Conservation (phyloP, 164 flowering plant genomes). For the Stephania cephalantha region DNA sequence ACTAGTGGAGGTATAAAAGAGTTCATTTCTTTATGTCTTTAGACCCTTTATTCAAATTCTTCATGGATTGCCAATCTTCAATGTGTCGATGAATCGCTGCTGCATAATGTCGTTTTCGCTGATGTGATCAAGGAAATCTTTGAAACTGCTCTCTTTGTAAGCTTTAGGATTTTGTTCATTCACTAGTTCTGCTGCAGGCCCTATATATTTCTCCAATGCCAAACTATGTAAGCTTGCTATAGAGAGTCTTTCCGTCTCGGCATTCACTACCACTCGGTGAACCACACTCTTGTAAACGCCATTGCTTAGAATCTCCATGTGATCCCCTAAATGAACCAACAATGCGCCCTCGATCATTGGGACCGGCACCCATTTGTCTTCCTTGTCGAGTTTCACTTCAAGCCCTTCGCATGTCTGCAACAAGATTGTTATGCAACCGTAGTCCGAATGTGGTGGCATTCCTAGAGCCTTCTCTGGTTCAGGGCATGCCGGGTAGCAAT, state of each 20-base stretch:
- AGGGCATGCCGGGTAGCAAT: constrained; percentile 54
- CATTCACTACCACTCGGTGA: constrained; percentile 37
- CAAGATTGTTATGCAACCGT: constrained; percentile 38
- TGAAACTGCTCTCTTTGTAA: constrained; percentile 39
- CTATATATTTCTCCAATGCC: constrained; percentile 38
- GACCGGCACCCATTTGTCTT: constrained; percentile 29
- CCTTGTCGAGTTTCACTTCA: constrained; percentile 24
- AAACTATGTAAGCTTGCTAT: constrained; percentile 42
- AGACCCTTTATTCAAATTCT: too few relatives aligned
- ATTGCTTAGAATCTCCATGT: constrained; percentile 50
- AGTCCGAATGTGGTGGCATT: constrained; percentile 55
- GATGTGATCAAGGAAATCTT: constrained; percentile 44
- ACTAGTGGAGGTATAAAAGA: too few relatives aligned
- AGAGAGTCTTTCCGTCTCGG: constrained; percentile 31
- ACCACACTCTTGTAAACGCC: constrained; percentile 42
- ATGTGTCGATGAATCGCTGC: constrained; percentile 35
- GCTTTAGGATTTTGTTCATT: constrained; percentile 29
- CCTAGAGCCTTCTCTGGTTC: constrained; percentile 33
- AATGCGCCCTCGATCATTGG: constrained; percentile 29
- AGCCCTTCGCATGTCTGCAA: constrained; percentile 47
- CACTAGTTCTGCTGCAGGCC: constrained; percentile 30
- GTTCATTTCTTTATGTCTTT: too few relatives aligned
- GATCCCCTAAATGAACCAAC: constrained; percentile 49
- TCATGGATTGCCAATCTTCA: constrained; percentile 8
- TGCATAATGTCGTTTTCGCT: constrained; percentile 28